Conservation (phyloP, 345 rosid species). For the Heritiera littoralis region DNA sequence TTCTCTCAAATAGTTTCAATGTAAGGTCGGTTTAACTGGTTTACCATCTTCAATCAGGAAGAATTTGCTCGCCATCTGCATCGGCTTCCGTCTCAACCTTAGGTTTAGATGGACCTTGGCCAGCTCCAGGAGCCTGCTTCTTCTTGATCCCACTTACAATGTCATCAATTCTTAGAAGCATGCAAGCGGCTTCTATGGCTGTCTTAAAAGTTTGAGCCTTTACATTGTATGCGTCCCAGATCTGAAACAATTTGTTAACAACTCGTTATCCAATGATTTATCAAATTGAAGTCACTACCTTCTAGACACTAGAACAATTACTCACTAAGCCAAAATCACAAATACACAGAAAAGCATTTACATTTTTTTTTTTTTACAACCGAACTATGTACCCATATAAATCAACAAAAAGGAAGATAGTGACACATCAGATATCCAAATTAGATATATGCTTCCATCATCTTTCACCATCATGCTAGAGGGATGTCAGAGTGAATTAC, state of each 20-base stretch:
- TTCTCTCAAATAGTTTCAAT: not conserved
- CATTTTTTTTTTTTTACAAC: no score
- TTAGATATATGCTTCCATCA: not conserved
- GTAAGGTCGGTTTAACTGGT: not conserved
- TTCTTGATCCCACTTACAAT: conserved; percentile 97
- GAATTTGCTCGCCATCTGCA: conserved; percentile 89
- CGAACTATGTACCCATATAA: not conserved
- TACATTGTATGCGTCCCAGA: conserved; percentile 96
- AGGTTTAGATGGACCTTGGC: conserved; percentile 54
- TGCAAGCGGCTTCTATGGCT: conserved; percentile 89
- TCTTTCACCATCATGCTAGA: not conserved
- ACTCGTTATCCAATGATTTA: not conserved
- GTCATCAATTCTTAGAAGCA: conserved; percentile 94
- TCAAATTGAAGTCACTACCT: no score
- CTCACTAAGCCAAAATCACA: no score
- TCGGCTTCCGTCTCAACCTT: conserved; percentile 87
- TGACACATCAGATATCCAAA: not conserved
- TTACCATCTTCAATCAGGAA: conserved; percentile 57
- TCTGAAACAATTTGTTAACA: conserved; percentile 40
- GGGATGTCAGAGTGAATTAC: not conserved
- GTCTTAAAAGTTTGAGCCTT: conserved; percentile 94
- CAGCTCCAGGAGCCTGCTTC: conserved; percentile 85
- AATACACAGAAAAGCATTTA: no score
- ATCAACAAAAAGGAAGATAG: not conserved
- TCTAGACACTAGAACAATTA: no score